A percentile compares a stretch with the other conserved stretches of the same genome.
phyloP scores from a whole-genome alignment of 2,329 filamentous ascomycete species.

The Rhytidhysteron rufulum region DNA sequence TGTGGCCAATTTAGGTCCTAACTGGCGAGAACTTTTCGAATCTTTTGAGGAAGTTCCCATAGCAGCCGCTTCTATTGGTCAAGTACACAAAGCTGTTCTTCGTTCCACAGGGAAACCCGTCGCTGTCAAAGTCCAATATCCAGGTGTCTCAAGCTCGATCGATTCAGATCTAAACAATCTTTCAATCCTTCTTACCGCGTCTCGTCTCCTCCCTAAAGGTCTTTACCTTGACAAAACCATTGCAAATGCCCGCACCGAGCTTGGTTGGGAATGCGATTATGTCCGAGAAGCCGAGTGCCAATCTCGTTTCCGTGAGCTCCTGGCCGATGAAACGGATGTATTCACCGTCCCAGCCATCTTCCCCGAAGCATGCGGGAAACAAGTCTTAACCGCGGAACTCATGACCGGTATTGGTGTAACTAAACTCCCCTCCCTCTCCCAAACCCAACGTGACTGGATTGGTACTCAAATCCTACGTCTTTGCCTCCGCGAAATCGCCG shows the following conservation, averaged over 20 bases:
- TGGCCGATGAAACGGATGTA: slow-evolving; percentile 67
- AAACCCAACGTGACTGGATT: slow-evolving; percentile 90
- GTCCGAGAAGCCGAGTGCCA: slow-evolving; percentile 80
- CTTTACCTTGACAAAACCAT: slow-evolving; percentile 97
- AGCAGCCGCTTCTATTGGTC: slow-evolving; percentile 93
- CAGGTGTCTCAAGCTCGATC: slow-evolving; percentile 91
- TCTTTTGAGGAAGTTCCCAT: slow-evolving; percentile 89
- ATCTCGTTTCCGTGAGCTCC: slow-evolving; percentile 68
- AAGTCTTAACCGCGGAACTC: slow-evolving; percentile 90
- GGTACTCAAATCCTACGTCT: slow-evolving; percentile 89
- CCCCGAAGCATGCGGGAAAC: slow-evolving; percentile 72
- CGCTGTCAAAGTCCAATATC: slow-evolving; percentile 96
- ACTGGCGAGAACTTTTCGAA: slow-evolving; percentile 81
- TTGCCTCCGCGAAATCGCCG: slow-evolving; percentile 86
- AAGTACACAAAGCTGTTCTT: slow-evolving; percentile 83
- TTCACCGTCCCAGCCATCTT: slow-evolving; percentile 80
- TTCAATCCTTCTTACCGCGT: slow-evolving; percentile 83
- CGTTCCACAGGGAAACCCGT: slow-evolving; percentile 71
- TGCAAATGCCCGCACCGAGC: slow-evolving; percentile 84
- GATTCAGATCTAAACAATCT: slow-evolving; percentile 95
- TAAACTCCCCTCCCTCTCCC: slow-evolving; percentile 68
- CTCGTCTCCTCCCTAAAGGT: slow-evolving; percentile 82
- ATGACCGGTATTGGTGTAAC: slow-evolving; percentile 86
- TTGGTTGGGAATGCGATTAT: slow-evolving; percentile 98
- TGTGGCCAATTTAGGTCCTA: slow-evolving; percentile 67